Conservation (phyloP, 495 filamentous ascomycete species). For the Aspergillus asperescens region DNA sequence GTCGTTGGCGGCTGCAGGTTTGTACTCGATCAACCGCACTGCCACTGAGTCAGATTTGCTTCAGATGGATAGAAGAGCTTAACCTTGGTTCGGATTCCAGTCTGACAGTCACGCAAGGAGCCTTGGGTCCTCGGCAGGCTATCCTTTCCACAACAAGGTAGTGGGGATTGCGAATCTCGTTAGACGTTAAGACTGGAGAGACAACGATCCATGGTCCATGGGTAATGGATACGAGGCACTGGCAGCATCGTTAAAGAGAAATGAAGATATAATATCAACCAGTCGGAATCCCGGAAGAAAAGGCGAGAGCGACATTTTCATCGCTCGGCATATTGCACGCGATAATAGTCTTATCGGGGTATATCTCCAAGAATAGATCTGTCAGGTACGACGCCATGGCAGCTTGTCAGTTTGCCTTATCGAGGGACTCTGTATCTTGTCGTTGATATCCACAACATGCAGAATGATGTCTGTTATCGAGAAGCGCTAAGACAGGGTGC, state of each 20-base stretch:
- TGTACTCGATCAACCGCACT: background rate
- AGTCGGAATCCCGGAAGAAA: background rate
- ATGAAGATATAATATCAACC: background rate
- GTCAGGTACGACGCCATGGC: conserved; percentile 6
- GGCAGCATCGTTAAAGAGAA: background rate
- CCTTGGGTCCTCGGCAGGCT: background rate
- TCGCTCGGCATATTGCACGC: background rate
- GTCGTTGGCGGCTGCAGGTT: background rate
- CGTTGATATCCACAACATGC: background rate
- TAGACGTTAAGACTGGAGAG: background rate
- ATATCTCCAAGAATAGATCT: conserved; percentile 12
- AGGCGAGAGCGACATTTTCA: too few species aligned
- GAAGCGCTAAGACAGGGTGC: background rate
- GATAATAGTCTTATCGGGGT: conserved; percentile 5
- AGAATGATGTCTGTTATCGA: background rate
- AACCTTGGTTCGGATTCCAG: background rate
- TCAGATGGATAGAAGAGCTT: background rate
- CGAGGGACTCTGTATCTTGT: background rate
- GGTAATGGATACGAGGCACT: background rate
- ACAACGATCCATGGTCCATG: background rate
- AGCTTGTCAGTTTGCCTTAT: background rate
- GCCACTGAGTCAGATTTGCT: background rate
- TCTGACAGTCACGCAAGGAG: too few species aligned
- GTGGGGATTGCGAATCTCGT: background rate
- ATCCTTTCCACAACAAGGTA: background rate